phyloP scores from a whole-genome alignment of 163 green algal genomes.

The Scenedesmus sp. region DNA sequence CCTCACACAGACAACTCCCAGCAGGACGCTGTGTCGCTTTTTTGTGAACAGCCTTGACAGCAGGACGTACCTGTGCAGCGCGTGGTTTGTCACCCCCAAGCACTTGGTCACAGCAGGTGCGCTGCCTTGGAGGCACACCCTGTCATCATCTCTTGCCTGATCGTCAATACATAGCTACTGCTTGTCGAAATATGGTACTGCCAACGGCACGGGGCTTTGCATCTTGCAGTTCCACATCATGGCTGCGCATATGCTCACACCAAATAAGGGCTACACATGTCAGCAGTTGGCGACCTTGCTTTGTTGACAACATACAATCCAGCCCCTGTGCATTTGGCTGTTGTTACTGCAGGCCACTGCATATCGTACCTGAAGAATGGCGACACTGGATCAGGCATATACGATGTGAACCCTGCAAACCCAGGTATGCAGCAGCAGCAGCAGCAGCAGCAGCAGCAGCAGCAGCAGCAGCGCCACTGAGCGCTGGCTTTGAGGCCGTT shows the following conservation, averaged over 20 bases:
- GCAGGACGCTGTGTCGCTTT: background rate
- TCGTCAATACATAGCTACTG: no score
- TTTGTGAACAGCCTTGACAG: background rate
- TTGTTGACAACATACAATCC: background rate
- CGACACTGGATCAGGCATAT: background rate
- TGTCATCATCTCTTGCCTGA: no score
- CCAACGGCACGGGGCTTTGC: no score
- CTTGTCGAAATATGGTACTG: no score
- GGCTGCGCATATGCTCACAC: no score
- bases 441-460: background rate
- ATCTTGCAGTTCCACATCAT: no score
- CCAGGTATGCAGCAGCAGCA: background rate
- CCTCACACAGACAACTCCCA: background rate
- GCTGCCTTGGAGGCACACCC: background rate
- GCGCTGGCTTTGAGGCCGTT: no score
- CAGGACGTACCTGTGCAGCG: background rate
- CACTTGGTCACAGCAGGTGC: background rate
- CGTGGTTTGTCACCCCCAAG: background rate
- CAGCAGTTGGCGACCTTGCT: background rate
- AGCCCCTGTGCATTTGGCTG: background rate
- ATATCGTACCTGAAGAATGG: background rate
- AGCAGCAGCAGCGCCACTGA: background rate
- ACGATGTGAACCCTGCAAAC: background rate
- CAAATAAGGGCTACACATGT: no score
- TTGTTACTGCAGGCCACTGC: background rate